Conservation (phyloP, 2,329 filamentous ascomycete species). For the Balansia obtecta region DNA sequence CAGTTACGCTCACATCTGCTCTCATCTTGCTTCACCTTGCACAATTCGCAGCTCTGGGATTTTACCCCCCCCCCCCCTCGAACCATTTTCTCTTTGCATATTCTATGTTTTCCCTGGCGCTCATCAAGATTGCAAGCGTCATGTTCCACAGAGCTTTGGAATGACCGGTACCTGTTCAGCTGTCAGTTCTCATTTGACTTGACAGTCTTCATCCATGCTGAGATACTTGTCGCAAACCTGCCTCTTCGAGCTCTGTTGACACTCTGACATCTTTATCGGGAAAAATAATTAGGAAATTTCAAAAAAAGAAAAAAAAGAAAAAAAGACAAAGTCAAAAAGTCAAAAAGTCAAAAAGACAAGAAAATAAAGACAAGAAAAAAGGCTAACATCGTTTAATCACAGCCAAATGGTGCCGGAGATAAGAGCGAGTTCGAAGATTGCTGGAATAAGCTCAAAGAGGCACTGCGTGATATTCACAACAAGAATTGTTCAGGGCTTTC, state of each 20-base stretch:
- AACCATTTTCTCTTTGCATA: too few species aligned
- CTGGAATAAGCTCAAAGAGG: constrained; percentile 66
- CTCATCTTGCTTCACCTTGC: not conserved
- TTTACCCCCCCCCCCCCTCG: too few species aligned
- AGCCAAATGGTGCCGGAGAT: constrained; percentile 33
- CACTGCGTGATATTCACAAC: constrained; percentile 78
- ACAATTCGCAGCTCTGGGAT: not conserved
- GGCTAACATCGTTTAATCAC: constrained; percentile 13
- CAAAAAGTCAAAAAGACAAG: too few species aligned
- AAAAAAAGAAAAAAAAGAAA: too few species aligned
- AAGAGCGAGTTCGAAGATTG: constrained; percentile 71
- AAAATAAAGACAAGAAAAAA: too few species aligned
- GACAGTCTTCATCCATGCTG: not conserved
- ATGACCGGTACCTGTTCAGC: not conserved
- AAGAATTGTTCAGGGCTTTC: constrained; percentile 83
- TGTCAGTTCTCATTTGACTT: not conserved
- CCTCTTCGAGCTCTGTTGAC: not conserved
- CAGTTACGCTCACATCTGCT: not conserved
- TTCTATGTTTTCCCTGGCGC: not conserved
- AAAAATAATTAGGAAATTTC: not conserved
- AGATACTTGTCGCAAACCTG: not conserved
- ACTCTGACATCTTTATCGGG: not conserved
- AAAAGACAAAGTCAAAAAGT: too few species aligned
- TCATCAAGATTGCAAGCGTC: not conserved
- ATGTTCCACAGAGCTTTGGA: not conserved